A percentile compares a stretch with the other conserved stretches of the same genome.
Evolutionary conservation across 2,329 filamentous ascomycete species (phyloP).

Genomic region (Sordariomycetes sp.): DNA sequence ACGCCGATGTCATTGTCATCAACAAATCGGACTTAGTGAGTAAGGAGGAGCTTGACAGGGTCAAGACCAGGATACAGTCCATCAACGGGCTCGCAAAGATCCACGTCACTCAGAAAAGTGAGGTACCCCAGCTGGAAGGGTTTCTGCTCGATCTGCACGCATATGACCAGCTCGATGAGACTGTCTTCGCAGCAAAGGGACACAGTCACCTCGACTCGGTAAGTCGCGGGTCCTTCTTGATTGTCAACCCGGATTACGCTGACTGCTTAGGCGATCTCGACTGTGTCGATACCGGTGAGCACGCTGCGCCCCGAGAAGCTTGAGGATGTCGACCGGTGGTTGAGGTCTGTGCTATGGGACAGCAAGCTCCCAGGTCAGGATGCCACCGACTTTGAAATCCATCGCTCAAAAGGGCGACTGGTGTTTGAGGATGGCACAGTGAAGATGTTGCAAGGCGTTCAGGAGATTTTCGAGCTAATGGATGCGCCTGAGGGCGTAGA

Average conservation of each 20-base stretch:
- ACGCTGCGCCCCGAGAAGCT: constrained; percentile 49
- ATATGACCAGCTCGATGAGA: constrained; percentile 70
- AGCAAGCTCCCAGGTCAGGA: constrained; percentile 42
- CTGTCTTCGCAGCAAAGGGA: constrained; percentile 66
- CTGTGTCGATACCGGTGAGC: constrained; percentile 62
- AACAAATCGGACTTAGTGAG: constrained; percentile 88
- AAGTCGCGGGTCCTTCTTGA: constrained; percentile 21
- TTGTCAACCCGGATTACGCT: neutral
- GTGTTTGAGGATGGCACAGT: constrained; percentile 52
- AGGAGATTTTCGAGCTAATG: constrained; percentile 87
- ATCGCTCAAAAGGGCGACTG: constrained; percentile 78
- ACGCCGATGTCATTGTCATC: constrained; percentile 88
- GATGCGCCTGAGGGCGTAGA: constrained; percentile 39
- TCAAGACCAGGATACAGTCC: constrained; percentile 62
- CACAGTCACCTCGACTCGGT: constrained; percentile 89
- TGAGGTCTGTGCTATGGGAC: constrained; percentile 81
- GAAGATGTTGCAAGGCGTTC: constrained; percentile 82
- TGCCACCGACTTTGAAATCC: constrained; percentile 59
- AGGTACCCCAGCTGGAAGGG: constrained; percentile 74
- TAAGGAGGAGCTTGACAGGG: constrained; percentile 55
- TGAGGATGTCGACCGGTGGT: constrained; percentile 64
- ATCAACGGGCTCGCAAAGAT: constrained; percentile 89
- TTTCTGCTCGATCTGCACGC: constrained; percentile 85
- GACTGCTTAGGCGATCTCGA: constrained; percentile 64
- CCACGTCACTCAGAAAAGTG: constrained; percentile 70